Evolutionary conservation across 495 filamentous ascomycete genomes (phyloP).

Genomic region (Xylona heveae): DNA sequence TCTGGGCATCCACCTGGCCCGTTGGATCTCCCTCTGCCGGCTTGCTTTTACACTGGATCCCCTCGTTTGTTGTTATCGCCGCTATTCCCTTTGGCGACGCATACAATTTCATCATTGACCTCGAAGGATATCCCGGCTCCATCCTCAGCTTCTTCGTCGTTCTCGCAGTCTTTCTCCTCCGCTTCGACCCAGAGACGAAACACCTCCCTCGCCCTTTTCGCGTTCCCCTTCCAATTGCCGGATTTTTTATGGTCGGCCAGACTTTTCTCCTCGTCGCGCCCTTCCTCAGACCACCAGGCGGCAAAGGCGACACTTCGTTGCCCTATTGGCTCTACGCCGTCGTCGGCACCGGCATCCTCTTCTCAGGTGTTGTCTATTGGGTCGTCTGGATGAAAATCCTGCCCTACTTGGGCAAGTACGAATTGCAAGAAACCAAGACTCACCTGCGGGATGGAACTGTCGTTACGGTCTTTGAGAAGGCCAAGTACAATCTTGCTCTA

Average conservation of each 20-base stretch:
- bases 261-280: slow-evolving; percentile 19
- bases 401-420: slow-evolving; percentile 12
- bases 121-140: background rate
- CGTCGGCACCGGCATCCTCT: slow-evolving; percentile 16
- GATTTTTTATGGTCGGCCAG: slow-evolving; percentile 18
- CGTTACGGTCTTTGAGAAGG: too few relatives aligned
- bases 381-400: slow-evolving; percentile 13
- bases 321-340: slow-evolving; percentile 20
- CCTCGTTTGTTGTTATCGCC: background rate
- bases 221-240: slow-evolving; percentile 11
- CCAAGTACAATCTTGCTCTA: too few relatives aligned
- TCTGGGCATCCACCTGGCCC: background rate
- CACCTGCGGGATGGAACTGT: too few relatives aligned
- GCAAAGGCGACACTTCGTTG: slow-evolving; percentile 17
- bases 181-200: background rate
- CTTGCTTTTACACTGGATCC: background rate
- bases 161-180: background rate
- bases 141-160: background rate
- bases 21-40: slow-evolving; percentile 6
- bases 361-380: slow-evolving; percentile 16
- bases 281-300: slow-evolving; percentile 16
- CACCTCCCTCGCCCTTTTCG: slow-evolving; percentile 4
- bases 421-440: slow-evolving; percentile 6
- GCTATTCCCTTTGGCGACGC: slow-evolving; percentile 1
- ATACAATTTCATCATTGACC: slow-evolving; percentile 4